Conservation (phyloP, 2,329 filamentous ascomycete genomes). For the Fusarium kyushuense region DNA sequence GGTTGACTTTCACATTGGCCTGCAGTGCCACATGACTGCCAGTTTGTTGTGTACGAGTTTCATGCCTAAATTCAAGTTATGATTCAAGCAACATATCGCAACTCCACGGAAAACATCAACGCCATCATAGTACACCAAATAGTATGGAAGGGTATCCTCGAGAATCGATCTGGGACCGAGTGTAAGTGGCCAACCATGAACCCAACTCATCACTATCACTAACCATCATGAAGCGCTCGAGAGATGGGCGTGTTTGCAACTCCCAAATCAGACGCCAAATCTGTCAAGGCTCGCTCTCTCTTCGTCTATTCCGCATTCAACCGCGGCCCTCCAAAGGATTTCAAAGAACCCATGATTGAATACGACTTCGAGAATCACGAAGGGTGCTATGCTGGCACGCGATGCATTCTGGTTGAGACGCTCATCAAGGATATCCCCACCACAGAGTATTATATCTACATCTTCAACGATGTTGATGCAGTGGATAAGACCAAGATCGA, state of each 20-base stretch:
- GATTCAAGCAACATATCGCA: not conserved
- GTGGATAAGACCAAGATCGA: not conserved
- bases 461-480: slow-evolving; percentile 24
- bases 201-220: not conserved
- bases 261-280: not conserved
- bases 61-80: not conserved
- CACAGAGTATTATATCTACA: slow-evolving; percentile 18
- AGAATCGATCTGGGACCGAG: not conserved
- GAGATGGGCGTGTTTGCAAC: not conserved
- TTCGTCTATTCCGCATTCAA: not conserved
- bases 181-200: not conserved
- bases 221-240: not conserved
- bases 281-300: not conserved
- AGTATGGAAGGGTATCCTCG: not conserved
- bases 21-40: not conserved
- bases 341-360: not conserved
- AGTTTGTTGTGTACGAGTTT: not conserved
- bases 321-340: not conserved
- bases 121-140: not conserved
- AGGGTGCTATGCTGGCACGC: not conserved
- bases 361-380: not conserved
- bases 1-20: not conserved
- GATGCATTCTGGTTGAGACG: slow-evolving; percentile 20
- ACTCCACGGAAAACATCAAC: not conserved
- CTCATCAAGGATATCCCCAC: slow-evolving; percentile 24